These are phyloP conservation scores for Aureobasidium sp. DNA, from an alignment of 2,329 filamentous ascomycete species.

Conservation along the genomic window DNA sequence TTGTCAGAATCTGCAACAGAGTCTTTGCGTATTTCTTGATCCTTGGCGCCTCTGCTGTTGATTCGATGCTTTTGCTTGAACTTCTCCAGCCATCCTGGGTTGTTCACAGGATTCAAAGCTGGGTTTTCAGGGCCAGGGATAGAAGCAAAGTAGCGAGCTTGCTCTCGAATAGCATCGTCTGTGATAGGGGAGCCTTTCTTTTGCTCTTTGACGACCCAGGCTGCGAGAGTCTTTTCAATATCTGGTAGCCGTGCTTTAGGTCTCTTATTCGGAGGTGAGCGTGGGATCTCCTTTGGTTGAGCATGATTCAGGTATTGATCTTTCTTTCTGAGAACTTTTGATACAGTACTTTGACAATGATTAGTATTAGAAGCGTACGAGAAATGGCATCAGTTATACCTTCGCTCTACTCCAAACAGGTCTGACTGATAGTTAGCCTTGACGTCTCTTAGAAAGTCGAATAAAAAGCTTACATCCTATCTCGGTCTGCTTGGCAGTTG, in stretches of 20 bases:
- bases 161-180: constrained; percentile 77
- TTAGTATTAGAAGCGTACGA: constrained; percentile 6
- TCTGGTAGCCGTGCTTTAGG: constrained; percentile 79
- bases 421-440: constrained; percentile 37
- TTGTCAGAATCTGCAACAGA: constrained; percentile 16
- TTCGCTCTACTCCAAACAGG: constrained; percentile 93
- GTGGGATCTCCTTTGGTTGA: neutral
- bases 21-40: constrained; percentile 3
- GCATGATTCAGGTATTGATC: constrained; percentile 78
- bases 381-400: constrained; percentile 51
- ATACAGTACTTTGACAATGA: constrained; percentile 69
- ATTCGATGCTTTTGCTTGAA: constrained; percentile 85
- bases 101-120: constrained; percentile 51
- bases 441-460: neutral
- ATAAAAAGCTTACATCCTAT: constrained; percentile 63
- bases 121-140: constrained; percentile 65
- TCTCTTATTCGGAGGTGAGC: constrained; percentile 41
- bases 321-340: constrained; percentile 89
- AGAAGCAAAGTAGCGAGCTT: constrained; percentile 72
- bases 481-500: constrained; percentile 86
- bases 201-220: constrained; percentile 78
- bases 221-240: constrained; percentile 82
- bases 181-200: constrained; percentile 66
- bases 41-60: constrained; percentile 29
- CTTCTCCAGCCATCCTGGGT: constrained; percentile 78